Conservation (phyloP, 2,329 filamentous ascomycete species). For the Hypocrella siamensis region DNA sequence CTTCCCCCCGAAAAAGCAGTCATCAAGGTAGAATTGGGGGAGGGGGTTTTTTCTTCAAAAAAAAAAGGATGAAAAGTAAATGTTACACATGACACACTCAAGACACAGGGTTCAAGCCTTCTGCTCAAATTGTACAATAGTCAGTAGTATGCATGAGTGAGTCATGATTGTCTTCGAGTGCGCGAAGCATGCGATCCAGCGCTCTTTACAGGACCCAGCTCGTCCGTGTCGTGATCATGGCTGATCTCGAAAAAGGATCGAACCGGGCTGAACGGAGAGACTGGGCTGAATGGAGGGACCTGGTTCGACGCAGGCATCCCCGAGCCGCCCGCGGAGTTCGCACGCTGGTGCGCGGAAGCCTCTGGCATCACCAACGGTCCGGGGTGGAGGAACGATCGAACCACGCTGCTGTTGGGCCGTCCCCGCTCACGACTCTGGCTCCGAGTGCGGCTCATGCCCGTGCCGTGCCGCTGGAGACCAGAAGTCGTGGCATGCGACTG, state of each 20-base stretch:
- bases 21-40: no score
- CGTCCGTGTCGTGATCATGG: conserved; percentile 12
- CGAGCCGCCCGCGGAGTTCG: conserved; percentile 12
- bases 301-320: no score
- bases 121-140: no score
- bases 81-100: no score
- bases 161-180: background rate
- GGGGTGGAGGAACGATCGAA: conserved; percentile 31
- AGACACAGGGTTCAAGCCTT: no score
- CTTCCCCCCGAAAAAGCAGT: no score
- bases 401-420: conserved; percentile 23
- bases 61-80: no score
- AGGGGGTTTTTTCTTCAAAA: no score
- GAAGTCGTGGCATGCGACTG: conserved; percentile 16
- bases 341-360: conserved; percentile 9
- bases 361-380: conserved; percentile 24
- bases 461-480: conserved; percentile 14
- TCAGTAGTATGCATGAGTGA: no score
- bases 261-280: conserved; percentile 4
- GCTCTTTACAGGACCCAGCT: conserved; percentile 11
- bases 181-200: conserved; percentile 10
- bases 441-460: conserved; percentile 14
- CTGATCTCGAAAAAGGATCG: conserved; percentile 11
- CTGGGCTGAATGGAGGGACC: no score
- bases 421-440: conserved; percentile 22